A percentile compares a stretch with the other conserved stretches of the same genome.
phyloP scores from a whole-genome alignment of 805 yeast species.

The Candida piceae region DNA sequence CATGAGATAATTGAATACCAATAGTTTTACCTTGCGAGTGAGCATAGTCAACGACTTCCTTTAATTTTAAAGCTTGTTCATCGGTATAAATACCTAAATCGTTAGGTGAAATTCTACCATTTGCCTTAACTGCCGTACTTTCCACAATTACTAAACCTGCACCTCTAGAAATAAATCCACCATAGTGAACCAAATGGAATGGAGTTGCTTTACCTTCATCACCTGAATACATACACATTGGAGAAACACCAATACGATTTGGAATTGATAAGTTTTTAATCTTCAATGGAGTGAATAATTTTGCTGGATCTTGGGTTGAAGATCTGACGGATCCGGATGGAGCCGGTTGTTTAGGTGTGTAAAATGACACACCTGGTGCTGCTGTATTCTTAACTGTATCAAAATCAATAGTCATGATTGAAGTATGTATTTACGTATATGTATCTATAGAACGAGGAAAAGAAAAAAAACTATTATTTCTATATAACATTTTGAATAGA shows the following conservation, averaged over 20 bases:
- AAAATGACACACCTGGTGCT: slow-evolving; percentile 17
- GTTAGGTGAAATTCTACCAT: slow-evolving; percentile 20
- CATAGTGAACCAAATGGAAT: slow-evolving; percentile 47
- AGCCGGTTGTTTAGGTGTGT: slow-evolving; percentile 29
- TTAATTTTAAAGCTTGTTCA: slow-evolving; percentile 39
- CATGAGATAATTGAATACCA: slow-evolving; percentile 53
- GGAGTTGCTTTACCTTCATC: slow-evolving; percentile 37
- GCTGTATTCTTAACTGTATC: slow-evolving; percentile 1
- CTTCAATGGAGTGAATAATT: slow-evolving; percentile 38
- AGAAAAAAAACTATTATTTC: no score
- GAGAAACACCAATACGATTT: slow-evolving; percentile 53
- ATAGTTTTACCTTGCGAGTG: slow-evolving; percentile 41
- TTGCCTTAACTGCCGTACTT: slow-evolving; percentile 24
- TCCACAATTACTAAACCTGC: slow-evolving; percentile 46
- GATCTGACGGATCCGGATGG: slow-evolving; percentile 30
- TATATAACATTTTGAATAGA: no score
- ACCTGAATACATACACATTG: slow-evolving; percentile 51
- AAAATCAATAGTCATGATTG: slow-evolving; percentile 2
- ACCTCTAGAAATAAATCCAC: slow-evolving; percentile 42
- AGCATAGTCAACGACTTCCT: slow-evolving; percentile 38
- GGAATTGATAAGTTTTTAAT: slow-evolving; percentile 36
- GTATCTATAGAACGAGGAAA: no score
- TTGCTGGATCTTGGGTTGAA: slow-evolving; percentile 28
- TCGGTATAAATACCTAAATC: slow-evolving; percentile 46
- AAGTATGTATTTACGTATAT: no score